Evolutionary conservation across 768 basidiomycete species (phyloP).

Genomic region (Phanerochaete sordida): DNA sequence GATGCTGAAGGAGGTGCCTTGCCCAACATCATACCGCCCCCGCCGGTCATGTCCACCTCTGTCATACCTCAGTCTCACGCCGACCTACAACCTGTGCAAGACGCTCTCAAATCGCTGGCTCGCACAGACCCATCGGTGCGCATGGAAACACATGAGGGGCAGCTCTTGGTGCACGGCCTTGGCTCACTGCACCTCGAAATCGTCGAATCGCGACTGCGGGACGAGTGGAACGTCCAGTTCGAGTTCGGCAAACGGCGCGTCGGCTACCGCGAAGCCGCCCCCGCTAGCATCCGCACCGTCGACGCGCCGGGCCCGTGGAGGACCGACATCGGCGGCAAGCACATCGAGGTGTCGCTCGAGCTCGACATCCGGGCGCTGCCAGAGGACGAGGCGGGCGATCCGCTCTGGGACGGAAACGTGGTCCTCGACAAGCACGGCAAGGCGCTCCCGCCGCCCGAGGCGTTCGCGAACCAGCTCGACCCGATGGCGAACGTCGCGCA

Average conservation of each 20-base stretch:
- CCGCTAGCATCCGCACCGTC: conserved; percentile 17
- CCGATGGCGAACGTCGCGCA: conserved; percentile 55
- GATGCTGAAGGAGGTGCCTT: conserved; percentile 28
- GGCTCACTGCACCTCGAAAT: conserved; percentile 90
- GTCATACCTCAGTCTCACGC: conserved; percentile 78
- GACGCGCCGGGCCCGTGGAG: conserved; percentile 49
- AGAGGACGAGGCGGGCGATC: conserved; percentile 57
- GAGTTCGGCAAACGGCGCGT: conserved; percentile 77
- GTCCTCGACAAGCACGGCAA: conserved; percentile 54
- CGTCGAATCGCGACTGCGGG: conserved; percentile 71
- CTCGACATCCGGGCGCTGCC: conserved; percentile 53
- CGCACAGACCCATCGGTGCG: conserved; percentile 93
- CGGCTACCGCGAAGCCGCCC: conserved; percentile 67
- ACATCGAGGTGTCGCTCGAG: conserved; percentile 44
- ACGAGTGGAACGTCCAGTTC: conserved; percentile 78
- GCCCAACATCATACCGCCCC: conserved; percentile 57
- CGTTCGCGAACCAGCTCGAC: conserved; percentile 27
- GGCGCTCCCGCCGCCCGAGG: conserved; percentile 36
- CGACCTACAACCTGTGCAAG: conserved; percentile 74
- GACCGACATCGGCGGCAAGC: conserved; percentile 60
- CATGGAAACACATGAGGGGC: conserved; percentile 76
- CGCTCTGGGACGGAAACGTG: conserved; percentile 74
- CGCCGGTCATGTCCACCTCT: conserved; percentile 83
- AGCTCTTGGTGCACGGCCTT: conserved; percentile 78
- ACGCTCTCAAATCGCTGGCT: conserved; percentile 64